A percentile compares a stretch with the other conserved stretches of the same genome.
These are phyloP conservation scores for Nicotiana benthamiana DNA, from an alignment of 257 asterid species.

Conservation along the genomic window DNA sequence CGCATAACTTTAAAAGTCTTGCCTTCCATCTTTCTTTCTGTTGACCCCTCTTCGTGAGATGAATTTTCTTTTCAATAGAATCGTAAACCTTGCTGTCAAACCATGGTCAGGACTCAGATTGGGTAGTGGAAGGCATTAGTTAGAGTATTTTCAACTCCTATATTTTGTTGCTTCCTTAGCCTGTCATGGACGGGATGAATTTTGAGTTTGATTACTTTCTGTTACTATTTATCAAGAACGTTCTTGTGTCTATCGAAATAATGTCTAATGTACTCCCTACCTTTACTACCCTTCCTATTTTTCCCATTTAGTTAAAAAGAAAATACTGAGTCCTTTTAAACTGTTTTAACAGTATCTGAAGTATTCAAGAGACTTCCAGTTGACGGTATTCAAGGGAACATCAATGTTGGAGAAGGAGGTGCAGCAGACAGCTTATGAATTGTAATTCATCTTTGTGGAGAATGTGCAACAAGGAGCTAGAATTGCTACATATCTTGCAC, in stretches of 20 bases:
- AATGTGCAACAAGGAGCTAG: neutral
- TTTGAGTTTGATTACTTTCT: neutral
- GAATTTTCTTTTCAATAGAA: neutral
- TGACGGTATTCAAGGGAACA: constrained; percentile 81
- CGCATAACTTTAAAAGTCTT: neutral
- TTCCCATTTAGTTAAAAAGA: neutral
- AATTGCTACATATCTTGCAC: neutral
- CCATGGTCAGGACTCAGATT: neutral
- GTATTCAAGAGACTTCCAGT: constrained; percentile 69
- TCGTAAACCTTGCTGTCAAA: neutral
- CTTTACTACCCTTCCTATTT: neutral
- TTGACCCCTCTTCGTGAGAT: neutral
- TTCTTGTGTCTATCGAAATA: neutral
- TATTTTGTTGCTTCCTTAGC: neutral
- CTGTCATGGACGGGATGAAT: neutral
- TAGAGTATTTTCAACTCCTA: neutral
- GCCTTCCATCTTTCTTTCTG: neutral
- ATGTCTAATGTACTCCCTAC: neutral
- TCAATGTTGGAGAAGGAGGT: constrained; percentile 83
- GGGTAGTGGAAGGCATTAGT: neutral
- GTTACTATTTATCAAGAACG: neutral
- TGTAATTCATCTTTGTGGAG: neutral
- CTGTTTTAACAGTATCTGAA: constrained; percentile 12
- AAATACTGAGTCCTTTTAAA: neutral
- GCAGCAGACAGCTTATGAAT: constrained; percentile 18